Percentiles rank a stretch among this genome's conserved stretches.
Conservation (phyloP, 441 rosid species). For the Croton setiger region DNA sequence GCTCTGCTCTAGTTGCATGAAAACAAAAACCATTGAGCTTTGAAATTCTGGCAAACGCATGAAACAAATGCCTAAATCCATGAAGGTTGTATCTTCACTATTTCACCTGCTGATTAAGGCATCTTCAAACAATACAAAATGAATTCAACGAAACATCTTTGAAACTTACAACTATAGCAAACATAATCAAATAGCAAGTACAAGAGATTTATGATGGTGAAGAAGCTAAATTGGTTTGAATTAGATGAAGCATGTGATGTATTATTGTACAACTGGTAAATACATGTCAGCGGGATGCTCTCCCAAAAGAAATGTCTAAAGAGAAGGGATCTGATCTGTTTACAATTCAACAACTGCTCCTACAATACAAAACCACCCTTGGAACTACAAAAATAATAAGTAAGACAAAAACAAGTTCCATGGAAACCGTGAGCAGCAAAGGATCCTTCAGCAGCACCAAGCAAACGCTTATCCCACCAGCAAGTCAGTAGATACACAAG, state of each 20-base stretch:
- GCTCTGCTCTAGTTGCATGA: too few relatives aligned
- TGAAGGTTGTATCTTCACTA: background rate
- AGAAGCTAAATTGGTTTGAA: background rate
- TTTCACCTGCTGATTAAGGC: background rate
- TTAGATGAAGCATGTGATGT: background rate
- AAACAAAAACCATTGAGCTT: too few relatives aligned
- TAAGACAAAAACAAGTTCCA: slow-evolving; percentile 12
- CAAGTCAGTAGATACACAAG: slow-evolving; percentile 28
- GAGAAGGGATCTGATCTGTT: slow-evolving; percentile 1
- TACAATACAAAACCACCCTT: background rate
- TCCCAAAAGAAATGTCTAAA: slow-evolving; percentile 17
- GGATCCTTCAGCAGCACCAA: slow-evolving; percentile 10
- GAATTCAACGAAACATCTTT: background rate
- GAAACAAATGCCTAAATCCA: background rate
- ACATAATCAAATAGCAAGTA: too few relatives aligned
- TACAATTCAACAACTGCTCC: background rate
- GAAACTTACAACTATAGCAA: too few relatives aligned
- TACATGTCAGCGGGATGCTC: slow-evolving; percentile 15
- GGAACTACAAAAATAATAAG: background rate
- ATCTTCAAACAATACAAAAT: background rate
- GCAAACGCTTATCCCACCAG: slow-evolving; percentile 19
- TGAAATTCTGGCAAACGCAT: too few relatives aligned
- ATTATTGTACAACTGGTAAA: slow-evolving; percentile 8
- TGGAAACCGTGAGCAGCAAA: slow-evolving; percentile 9
- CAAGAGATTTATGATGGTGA: background rate